Percentiles rank a stretch among this genome's conserved stretches.
Conservation (phyloP, 179 eudicot genomes). For the Silene vulgaris region DNA sequence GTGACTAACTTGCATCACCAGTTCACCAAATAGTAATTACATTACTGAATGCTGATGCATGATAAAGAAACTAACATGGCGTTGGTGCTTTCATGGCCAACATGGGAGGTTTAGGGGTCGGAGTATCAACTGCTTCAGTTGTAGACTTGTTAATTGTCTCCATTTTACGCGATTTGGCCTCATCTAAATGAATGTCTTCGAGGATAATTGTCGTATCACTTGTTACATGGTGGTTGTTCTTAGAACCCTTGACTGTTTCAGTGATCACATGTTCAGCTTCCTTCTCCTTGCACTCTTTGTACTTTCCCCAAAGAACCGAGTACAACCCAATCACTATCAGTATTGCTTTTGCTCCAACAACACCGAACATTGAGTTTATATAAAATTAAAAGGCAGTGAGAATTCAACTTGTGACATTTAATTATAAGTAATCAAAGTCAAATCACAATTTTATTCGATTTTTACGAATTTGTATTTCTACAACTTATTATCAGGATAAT, state of each 20-base stretch:
- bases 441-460: too few species aligned
- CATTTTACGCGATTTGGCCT: conserved; percentile 29
- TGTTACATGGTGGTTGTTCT: conserved; percentile 14
- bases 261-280: conserved; percentile 40
- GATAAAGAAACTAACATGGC: background rate
- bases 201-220: conserved; percentile 6
- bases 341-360: conserved; percentile 59
- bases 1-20: conserved; percentile 10
- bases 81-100: conserved; percentile 46
- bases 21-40: background rate
- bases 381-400: background rate
- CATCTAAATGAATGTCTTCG: conserved; percentile 41
- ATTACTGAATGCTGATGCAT: background rate
- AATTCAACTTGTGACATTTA: background rate
- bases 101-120: conserved; percentile 44
- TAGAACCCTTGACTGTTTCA: conserved; percentile 42
- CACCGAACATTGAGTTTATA: conserved; percentile 31
- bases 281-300: conserved; percentile 68
- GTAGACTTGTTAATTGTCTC: conserved; percentile 17
- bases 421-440: too few species aligned
- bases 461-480: too few species aligned
- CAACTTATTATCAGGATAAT: too few species aligned
- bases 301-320: conserved; percentile 87
- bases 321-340: conserved; percentile 74
- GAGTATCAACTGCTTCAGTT: conserved; percentile 32